These are phyloP conservation scores for Elaeis guineensis DNA, from an alignment of 176 grass and related monocot genomes.

Conservation along the genomic window DNA sequence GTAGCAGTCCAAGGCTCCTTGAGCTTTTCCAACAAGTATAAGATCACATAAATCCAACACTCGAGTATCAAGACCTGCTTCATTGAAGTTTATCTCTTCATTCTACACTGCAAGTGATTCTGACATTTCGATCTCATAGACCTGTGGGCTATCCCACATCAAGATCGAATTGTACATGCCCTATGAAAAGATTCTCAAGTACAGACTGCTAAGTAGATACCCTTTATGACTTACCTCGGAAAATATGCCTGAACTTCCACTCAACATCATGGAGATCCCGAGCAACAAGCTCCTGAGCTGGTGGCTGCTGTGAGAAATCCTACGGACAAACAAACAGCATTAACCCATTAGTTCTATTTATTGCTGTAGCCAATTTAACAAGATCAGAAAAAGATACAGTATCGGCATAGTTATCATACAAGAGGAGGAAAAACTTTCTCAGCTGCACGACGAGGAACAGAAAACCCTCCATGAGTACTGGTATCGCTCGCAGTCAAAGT, in stretches of 20 bases:
- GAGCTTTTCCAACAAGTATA: too few species aligned
- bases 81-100: too few species aligned
- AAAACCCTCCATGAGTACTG: constrained; percentile 96
- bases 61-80: too few species aligned
- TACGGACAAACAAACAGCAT: constrained; percentile 42
- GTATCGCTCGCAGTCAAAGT: constrained; percentile 94
- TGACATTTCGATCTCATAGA: too few species aligned
- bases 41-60: too few species aligned
- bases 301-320: constrained; percentile 99
- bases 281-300: constrained; percentile 89
- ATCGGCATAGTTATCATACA: constrained; percentile 35
- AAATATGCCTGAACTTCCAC: constrained; percentile 99
- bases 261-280: constrained; percentile 87
- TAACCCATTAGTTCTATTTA: constrained; percentile 33
- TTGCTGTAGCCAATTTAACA: constrained; percentile 6
- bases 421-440: constrained; percentile 94
- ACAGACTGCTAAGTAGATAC: background rate
- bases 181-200: background rate
- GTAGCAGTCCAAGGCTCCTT: too few species aligned
- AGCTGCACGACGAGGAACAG: constrained; percentile 80
- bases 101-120: too few species aligned
- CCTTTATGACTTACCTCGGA: constrained; percentile 48
- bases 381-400: background rate
- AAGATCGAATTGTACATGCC: too few species aligned
- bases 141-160: too few species aligned